Percentiles rank a stretch among this genome's conserved stretches.
phyloP scores from a whole-genome alignment of 208 protist genomes.

The Trichomonas tenax region DNA sequence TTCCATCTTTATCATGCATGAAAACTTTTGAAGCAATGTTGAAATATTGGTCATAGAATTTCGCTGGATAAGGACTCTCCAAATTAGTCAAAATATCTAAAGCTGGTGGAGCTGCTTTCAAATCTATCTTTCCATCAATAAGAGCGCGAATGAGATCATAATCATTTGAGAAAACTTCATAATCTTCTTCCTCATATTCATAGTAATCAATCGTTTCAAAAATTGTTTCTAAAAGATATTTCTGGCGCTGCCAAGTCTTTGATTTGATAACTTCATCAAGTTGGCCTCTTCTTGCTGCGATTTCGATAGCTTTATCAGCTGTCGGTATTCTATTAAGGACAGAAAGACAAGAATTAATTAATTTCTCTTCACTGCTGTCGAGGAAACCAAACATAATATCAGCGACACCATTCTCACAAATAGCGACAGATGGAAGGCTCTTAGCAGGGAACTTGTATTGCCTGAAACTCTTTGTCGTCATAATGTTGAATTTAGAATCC shows the following conservation, averaged over 20 bases:
- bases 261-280: neutral
- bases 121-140: neutral
- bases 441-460: neutral
- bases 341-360: neutral
- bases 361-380: neutral
- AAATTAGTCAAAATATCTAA: neutral
- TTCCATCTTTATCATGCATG: neutral
- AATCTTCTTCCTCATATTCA: neutral
- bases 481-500: neutral
- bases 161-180: neutral
- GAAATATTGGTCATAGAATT: neutral
- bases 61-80: neutral
- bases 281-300: neutral
- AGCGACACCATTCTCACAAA: neutral
- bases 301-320: neutral
- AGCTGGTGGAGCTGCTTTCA: neutral
- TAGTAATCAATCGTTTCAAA: neutral
- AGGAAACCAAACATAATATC: neutral
- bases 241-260: neutral
- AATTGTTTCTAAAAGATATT: neutral
- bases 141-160: neutral
- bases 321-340: neutral
- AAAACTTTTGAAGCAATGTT: neutral
- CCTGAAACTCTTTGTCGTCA: neutral
- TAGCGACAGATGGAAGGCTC: neutral